phyloP scores from a whole-genome alignment of 208 protist species.

The Acanthamoeba castellanii region DNA sequence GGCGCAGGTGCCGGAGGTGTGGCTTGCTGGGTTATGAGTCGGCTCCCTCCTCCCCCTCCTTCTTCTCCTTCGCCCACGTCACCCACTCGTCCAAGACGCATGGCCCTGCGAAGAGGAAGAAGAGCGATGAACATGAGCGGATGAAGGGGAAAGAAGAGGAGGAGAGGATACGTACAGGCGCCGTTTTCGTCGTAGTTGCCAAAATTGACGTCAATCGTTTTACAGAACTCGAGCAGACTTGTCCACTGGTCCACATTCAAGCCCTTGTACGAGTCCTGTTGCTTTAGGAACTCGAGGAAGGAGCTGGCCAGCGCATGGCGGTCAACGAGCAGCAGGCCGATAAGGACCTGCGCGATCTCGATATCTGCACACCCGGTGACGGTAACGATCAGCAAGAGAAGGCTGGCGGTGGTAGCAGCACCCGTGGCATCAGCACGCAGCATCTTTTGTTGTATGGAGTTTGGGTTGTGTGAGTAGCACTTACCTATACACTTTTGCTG shows the following conservation, averaged over 20 bases:
- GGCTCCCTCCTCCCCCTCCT: constrained; percentile 37
- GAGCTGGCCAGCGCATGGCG: constrained; percentile 51
- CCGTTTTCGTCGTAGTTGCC: constrained; percentile 75
- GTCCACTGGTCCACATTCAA: constrained; percentile 74
- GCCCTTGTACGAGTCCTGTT: constrained; percentile 71
- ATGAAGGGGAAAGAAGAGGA: neutral
- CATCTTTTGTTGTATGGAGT: too few relatives aligned
- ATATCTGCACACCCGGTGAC: constrained; percentile 1
- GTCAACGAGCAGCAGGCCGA: constrained; percentile 48
- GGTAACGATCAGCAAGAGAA: neutral
- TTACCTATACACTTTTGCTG: constrained; percentile 72
- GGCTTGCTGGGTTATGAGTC: neutral
- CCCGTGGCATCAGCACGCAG: too few relatives aligned
- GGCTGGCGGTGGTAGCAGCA: neutral
- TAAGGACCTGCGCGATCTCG: constrained; percentile 48
- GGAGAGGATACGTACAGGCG: constrained; percentile 52
- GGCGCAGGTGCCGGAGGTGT: neutral
- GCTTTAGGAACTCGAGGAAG: constrained; percentile 72
- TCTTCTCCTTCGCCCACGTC: constrained; percentile 56
- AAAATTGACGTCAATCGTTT: constrained; percentile 66
- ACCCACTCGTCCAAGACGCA: constrained; percentile 75
- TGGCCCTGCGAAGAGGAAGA: constrained; percentile 14
- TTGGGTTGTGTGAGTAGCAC: too few relatives aligned
- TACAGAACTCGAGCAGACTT: constrained; percentile 74
- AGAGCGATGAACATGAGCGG: neutral